Conservation (phyloP, 2,329 filamentous ascomycete genomes). For the Colletotrichum siamense region DNA sequence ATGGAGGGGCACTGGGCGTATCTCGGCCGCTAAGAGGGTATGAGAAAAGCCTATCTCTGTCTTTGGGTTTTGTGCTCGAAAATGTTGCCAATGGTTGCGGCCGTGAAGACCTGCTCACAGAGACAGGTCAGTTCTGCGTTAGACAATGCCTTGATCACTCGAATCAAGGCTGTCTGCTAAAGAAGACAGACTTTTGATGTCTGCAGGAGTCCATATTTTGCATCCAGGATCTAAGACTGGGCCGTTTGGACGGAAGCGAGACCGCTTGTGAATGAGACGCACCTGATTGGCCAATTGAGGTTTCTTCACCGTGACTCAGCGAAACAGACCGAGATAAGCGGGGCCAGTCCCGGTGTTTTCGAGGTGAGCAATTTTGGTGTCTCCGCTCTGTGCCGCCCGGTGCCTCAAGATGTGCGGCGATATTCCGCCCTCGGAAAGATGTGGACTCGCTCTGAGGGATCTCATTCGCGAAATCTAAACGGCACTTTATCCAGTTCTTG, state of each 20-base stretch:
- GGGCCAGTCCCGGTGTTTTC: neutral
- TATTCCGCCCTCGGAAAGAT: neutral
- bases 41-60: neutral
- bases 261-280: neutral
- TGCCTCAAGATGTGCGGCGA: neutral
- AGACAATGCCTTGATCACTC: neutral
- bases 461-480: neutral
- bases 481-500: neutral
- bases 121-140: neutral
- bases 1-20: neutral
- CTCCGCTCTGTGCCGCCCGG: neutral
- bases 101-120: fast-evolving
- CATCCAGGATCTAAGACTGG: neutral
- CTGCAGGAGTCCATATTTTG: neutral
- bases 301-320: neutral
- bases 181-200: neutral
- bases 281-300: neutral
- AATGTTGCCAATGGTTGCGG: neutral
- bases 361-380: neutral
- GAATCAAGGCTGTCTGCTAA: neutral
- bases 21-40: neutral
- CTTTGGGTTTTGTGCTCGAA: neutral
- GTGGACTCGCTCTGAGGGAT: neutral
- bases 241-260: neutral
- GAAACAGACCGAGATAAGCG: neutral